A percentile compares a stretch with the other conserved stretches of the same genome.
phyloP scores from a whole-genome alignment of 768 basidiomycete genomes.

The Mycena floridula region DNA sequence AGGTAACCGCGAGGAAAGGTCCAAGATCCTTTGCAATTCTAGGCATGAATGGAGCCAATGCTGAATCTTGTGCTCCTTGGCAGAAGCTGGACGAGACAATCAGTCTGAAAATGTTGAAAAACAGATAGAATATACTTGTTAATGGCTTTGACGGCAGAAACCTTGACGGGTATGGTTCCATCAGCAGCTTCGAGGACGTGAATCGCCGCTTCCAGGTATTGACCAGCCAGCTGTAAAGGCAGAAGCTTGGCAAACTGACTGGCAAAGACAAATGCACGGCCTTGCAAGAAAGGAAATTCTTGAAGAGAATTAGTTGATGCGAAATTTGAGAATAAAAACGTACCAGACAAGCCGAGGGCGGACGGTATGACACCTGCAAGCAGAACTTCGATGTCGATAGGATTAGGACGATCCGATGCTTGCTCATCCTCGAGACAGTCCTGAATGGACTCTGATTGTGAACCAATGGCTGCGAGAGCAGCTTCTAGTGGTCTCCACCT shows the following conservation, averaged over 20 bases:
- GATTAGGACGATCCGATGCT: conserved; percentile 52
- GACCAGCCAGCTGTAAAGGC: conserved; percentile 64
- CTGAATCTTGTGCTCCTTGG: conserved; percentile 53
- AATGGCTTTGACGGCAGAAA: conserved; percentile 90
- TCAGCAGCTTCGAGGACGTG: conserved; percentile 73
- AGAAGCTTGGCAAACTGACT: conserved; percentile 79
- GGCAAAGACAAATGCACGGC: conserved; percentile 90
- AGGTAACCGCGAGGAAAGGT: conserved; percentile 73
- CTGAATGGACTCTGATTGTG: conserved; percentile 69
- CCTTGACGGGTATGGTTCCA: conserved; percentile 81
- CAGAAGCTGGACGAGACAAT: conserved; percentile 52
- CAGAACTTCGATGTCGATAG: conserved; percentile 73
- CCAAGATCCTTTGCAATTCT: conserved; percentile 78
- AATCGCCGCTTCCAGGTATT: conserved; percentile 85
- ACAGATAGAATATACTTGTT: conserved; percentile 62
- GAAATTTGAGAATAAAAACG: conserved; percentile 14
- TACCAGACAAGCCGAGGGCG: conserved; percentile 66
- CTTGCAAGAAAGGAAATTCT: conserved; percentile 93
- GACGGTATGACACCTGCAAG: conserved; percentile 77
- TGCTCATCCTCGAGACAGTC: conserved; percentile 75
- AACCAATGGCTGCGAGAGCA: conserved; percentile 73
- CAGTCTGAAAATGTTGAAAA: not conserved
- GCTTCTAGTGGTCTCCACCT: conserved; percentile 96
- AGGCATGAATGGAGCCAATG: conserved; percentile 57
- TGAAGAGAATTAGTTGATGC: not conserved